A percentile compares a stretch with the other conserved stretches of the same genome.
Evolutionary conservation across 768 basidiomycete species (phyloP).

Genomic region (Leccinum fibrillosum): DNA sequence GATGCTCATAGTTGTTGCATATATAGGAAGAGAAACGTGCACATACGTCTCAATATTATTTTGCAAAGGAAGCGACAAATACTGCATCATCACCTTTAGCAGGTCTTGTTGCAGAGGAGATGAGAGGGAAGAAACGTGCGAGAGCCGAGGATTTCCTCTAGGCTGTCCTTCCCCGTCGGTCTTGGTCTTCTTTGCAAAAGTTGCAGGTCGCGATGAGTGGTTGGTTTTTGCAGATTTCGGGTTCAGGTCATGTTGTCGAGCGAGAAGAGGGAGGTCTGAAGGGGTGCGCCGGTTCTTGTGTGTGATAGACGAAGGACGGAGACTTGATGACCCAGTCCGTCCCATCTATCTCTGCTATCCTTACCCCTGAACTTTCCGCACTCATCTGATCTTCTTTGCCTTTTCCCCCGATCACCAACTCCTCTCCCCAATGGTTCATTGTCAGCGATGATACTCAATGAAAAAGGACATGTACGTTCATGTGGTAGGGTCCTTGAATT

Average conservation of each 20-base stretch:
- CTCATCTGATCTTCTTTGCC: conserved; percentile 26
- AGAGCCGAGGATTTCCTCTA: conserved; percentile 84
- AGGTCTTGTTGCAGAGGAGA: conserved; percentile 45
- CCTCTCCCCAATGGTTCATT: conserved; percentile 7
- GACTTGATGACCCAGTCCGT: conserved; percentile 35
- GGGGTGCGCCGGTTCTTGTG: neutral
- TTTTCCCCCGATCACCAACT: conserved; percentile 13
- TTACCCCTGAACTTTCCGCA: conserved; percentile 17
- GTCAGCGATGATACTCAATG: conserved; percentile 6
- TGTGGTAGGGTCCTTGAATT: conserved; percentile 28
- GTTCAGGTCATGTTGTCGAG: conserved; percentile 17
- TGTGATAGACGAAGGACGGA: conserved; percentile 22
- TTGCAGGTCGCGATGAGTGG: conserved; percentile 30
- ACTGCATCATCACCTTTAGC: conserved; percentile 14
- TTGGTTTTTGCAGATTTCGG: conserved; percentile 30
- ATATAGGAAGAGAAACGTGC: conserved; percentile 79
- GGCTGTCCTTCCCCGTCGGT: conserved; percentile 23
- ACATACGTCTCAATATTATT: conserved; percentile 58
- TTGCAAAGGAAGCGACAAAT: conserved; percentile 41
- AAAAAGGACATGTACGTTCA: conserved; percentile 16
- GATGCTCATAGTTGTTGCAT: neutral
- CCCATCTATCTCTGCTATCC: conserved; percentile 32
- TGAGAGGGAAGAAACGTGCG: conserved; percentile 79
- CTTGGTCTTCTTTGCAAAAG: conserved; percentile 26
- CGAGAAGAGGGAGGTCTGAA: neutral